Percentiles rank a stretch among this genome's conserved stretches.
Evolutionary conservation across 805 yeast genomes (phyloP).

Genomic region (Saccharomyces eubayanus): DNA sequence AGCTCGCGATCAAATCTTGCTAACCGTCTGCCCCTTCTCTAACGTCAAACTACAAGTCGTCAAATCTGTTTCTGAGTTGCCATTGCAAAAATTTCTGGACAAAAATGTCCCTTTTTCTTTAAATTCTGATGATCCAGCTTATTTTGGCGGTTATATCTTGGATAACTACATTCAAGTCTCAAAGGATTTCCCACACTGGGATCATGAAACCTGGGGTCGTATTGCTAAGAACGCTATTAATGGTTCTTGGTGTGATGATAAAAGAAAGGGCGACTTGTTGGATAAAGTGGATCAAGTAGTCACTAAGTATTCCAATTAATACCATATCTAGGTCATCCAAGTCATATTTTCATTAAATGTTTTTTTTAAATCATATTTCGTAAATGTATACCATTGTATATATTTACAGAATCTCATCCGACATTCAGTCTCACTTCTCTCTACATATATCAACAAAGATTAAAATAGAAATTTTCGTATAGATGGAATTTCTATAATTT

Average conservation of each 20-base stretch:
- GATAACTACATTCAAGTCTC: conserved; percentile 68
- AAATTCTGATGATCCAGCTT: conserved; percentile 76
- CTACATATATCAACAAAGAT: neutral
- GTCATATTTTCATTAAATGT: neutral
- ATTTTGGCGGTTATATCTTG: conserved; percentile 76
- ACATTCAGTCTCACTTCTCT: neutral
- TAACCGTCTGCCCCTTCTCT: conserved; percentile 71
- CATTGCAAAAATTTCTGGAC: conserved; percentile 53
- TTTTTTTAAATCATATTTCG: neutral
- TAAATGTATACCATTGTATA: neutral
- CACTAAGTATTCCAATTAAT: conserved; percentile 28
- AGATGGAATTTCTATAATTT: neutral
- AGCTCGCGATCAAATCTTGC: conserved; percentile 46
- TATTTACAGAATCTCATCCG: neutral
- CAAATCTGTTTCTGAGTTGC: conserved; percentile 55
- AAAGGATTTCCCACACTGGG: conserved; percentile 51
- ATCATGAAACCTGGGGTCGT: conserved; percentile 49
- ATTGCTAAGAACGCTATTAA: conserved; percentile 59
- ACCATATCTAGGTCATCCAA: neutral
- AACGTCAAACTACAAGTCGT: conserved; percentile 72
- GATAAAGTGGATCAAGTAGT: conserved; percentile 36
- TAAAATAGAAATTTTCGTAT: neutral
- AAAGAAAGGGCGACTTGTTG: conserved; percentile 43
- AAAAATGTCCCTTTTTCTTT: conserved; percentile 61
- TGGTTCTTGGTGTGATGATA: conserved; percentile 67